phyloP scores from a whole-genome alignment of 257 asterid genomes.

The Cordia subcordata region DNA sequence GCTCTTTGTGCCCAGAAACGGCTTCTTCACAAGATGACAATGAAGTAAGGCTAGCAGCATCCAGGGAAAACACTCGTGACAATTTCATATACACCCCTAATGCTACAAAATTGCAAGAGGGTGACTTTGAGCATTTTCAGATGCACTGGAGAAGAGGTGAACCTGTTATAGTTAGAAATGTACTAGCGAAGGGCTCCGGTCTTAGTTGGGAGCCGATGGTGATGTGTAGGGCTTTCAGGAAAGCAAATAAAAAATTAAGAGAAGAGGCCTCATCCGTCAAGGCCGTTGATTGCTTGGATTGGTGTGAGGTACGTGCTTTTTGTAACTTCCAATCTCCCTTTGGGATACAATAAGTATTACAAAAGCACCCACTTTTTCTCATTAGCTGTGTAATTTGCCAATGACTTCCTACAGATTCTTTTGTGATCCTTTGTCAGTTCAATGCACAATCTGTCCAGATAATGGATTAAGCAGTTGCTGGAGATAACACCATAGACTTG shows the following conservation, averaged over 20 bases:
- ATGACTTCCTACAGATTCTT: too few species aligned
- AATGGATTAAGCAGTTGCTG: too few species aligned
- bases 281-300: slow-evolving; percentile 80
- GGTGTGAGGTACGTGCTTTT: slow-evolving; percentile 61
- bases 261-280: slow-evolving; percentile 48
- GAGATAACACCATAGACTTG: too few species aligned
- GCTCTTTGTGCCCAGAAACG: slow-evolving; percentile 34
- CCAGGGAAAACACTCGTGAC: slow-evolving; percentile 42
- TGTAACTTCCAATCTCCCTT: not conserved
- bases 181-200: slow-evolving; percentile 47
- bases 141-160: slow-evolving; percentile 84
- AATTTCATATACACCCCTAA: slow-evolving; percentile 64
- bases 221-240: slow-evolving; percentile 80
- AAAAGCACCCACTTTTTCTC: not conserved
- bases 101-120: slow-evolving; percentile 40
- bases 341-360: not conserved
- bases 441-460: too few species aligned
- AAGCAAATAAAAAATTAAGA: slow-evolving; percentile 46
- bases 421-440: too few species aligned
- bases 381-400: not conserved
- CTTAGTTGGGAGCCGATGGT: slow-evolving; percentile 95
- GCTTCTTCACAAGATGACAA: slow-evolving; percentile 13
- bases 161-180: slow-evolving; percentile 69
- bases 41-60: slow-evolving; percentile 53
- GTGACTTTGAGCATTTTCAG: slow-evolving; percentile 59